Evolutionary conservation across 2,329 filamentous ascomycete species (phyloP), one percentile per base, ranked within the genome.

Genomic region (Xylariaceae sp.): DNA sequence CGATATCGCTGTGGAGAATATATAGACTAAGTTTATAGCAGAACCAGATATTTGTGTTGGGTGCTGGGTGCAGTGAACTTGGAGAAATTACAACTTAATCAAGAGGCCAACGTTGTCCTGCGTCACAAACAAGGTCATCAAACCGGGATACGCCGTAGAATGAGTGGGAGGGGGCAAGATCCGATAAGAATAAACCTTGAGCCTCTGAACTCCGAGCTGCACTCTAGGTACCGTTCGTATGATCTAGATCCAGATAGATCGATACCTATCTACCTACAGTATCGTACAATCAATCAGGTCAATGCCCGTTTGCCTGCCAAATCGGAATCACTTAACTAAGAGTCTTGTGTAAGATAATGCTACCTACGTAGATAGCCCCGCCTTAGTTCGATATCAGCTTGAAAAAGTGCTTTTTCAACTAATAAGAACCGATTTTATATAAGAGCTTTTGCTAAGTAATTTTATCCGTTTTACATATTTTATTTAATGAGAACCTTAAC

Each of bases 1-100:
- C 19, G 18, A 16, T 18, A 19, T 40, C 53, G 12, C 3, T 44
- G 67, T 61, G 49, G 60, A 32, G 20, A 14, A 12, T 37, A 4
- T 16, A 37, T 16, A 7, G 32, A 37, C 32, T 16, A 3, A 7
- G 14, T 37, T 3, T 37, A 16, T 12, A 7, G 14, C 32, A 37
- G 32, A 16, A 37, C 6, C 9, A 12, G 32, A 7, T 37, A 10
- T 12, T 37, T 14, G 32, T 16, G 32, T 3, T 37, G 7, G 32
- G 7, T 37, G 32, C 32, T 37, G 7, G 32, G 7, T 37, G 32
- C 32, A 7, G 7, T 14, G 32, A 37, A 16, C 32, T 37, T 12
- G 32, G 32, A 37, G 23, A 26, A 26, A 26, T 9, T 9, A 4
- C 23, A 9, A 37, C 14, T 7, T 12, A 14, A 37, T 10, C 6